These are phyloP conservation scores for Lactarius hengduanensis DNA, from an alignment of 768 basidiomycete genomes.

Conservation along the genomic window DNA sequence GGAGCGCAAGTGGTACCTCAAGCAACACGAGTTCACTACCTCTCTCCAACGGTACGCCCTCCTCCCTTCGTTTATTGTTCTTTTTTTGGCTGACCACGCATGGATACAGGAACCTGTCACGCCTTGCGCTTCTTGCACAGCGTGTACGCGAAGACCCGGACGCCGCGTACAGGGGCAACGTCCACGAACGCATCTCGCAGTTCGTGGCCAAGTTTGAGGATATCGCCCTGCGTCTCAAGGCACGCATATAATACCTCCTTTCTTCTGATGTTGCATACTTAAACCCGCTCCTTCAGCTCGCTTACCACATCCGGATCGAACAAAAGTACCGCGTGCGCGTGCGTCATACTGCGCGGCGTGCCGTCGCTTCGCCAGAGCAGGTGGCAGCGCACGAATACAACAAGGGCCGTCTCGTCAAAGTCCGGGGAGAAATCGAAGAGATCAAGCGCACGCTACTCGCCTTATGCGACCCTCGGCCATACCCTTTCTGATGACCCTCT, in stretches of 20 bases:
- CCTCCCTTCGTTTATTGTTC: neutral
- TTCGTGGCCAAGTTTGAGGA: conserved; percentile 22
- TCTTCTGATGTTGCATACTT: neutral
- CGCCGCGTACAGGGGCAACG: conserved; percentile 17
- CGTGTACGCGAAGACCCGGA: conserved; percentile 23
- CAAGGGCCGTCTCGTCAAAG: conserved; percentile 8
- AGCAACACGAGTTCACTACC: conserved; percentile 25
- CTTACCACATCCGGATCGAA: conserved; percentile 18
- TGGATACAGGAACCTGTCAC: conserved; percentile 19
- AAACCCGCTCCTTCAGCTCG: conserved; percentile 4
- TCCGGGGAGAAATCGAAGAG: conserved; percentile 13
- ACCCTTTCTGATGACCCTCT: neutral
- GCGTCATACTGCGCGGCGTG: conserved; percentile 14
- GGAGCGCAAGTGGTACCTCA: conserved; percentile 23
- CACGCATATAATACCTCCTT: neutral
- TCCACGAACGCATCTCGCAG: conserved; percentile 21
- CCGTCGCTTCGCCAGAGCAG: conserved; percentile 16
- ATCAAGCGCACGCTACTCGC: conserved; percentile 4
- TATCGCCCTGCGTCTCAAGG: conserved; percentile 22
- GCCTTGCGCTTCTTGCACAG: conserved; percentile 20
- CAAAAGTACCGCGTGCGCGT: conserved; percentile 22
- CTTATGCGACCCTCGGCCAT: too few species aligned
- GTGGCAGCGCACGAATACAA: conserved; percentile 14
- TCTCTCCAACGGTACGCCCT: conserved; percentile 19
- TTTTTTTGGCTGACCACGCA: too few species aligned